These are phyloP conservation scores for Thraustochytrium striatum DNA, from an alignment of 352 stramenopile genomes.

Conservation along the genomic window DNA sequence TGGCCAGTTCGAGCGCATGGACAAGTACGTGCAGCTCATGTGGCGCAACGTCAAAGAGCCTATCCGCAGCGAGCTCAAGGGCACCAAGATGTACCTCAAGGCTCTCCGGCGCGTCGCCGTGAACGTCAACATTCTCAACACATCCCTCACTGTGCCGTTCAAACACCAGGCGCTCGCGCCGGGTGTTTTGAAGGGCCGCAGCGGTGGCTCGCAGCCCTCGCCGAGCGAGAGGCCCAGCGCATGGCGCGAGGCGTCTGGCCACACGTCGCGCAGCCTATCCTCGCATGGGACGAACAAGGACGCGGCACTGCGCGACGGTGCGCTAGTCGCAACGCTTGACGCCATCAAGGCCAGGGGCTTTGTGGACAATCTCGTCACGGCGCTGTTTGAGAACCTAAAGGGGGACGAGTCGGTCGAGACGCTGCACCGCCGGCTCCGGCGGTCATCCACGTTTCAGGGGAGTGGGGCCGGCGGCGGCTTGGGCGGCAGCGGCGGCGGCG, in stretches of 20 bases:
- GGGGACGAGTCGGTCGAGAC: conserved; percentile 22
- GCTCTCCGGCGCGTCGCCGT: conserved; percentile 25
- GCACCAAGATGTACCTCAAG: conserved; percentile 12
- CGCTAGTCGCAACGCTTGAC: not conserved
- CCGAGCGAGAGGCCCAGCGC: too few relatives aligned
- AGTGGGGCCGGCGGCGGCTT: not conserved
- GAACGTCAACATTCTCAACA: conserved; percentile 32
- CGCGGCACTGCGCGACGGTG: not conserved
- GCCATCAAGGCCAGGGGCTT: not conserved
- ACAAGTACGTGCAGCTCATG: conserved; percentile 34
- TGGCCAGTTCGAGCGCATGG: conserved; percentile 34
- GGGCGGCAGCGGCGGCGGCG: not conserved
- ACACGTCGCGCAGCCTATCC: too few relatives aligned
- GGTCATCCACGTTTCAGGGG: too few relatives aligned
- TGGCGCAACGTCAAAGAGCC: conserved; percentile 41
- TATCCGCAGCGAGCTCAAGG: conserved; percentile 26
- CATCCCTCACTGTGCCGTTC: conserved; percentile 8
- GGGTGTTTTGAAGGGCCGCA: too few relatives aligned
- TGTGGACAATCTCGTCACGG: conserved; percentile 43
- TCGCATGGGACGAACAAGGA: too few relatives aligned
- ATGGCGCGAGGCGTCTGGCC: too few relatives aligned
- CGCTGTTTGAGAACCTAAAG: conserved; percentile 6
- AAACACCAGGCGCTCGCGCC: not conserved
- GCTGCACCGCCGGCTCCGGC: not conserved
- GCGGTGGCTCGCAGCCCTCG: too few relatives aligned